These are phyloP conservation scores for Blastocystis sp. DNA, from an alignment of 352 stramenopile genomes.

Conservation along the genomic window DNA sequence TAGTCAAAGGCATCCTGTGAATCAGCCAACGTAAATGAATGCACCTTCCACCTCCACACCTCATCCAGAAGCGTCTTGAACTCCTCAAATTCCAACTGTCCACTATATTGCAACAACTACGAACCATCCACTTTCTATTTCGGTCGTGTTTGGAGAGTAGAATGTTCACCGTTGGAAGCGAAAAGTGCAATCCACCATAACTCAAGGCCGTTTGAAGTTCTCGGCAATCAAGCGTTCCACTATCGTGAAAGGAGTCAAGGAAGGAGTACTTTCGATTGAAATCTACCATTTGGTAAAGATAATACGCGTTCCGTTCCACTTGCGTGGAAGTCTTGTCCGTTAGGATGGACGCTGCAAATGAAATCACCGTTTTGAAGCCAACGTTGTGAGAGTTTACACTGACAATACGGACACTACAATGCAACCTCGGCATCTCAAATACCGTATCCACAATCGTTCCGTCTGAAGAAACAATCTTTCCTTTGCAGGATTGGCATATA, in stretches of 20 bases:
- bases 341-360: not conserved
- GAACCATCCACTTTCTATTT: conserved; percentile 25
- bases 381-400: not conserved
- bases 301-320: conserved; percentile 29
- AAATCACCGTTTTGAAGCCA: not conserved
- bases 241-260: not conserved
- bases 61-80: conserved; percentile 45
- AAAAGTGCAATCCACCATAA: conserved; percentile 45
- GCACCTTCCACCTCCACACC: conserved; percentile 49
- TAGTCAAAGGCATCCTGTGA: conserved; percentile 54
- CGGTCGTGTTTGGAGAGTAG: conserved; percentile 38
- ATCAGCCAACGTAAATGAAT: too few relatives aligned
- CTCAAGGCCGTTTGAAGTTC: conserved; percentile 43
- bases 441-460: conserved; percentile 7
- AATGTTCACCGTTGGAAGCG: conserved; percentile 49
- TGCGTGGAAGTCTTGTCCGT: not conserved
- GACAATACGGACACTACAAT: conserved; percentile 34
- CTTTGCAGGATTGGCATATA: not conserved
- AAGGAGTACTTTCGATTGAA: conserved; percentile 38
- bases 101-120: not conserved
- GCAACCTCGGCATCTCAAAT: not conserved
- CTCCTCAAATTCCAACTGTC: conserved; percentile 43
- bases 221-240: conserved; percentile 35
- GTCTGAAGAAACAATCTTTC: conserved; percentile 9
- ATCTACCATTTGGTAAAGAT: conserved; percentile 44